Evolutionary conservation across 2,329 filamentous ascomycete species (phyloP).

Genomic region (Dendrostoma leiphaemia): DNA sequence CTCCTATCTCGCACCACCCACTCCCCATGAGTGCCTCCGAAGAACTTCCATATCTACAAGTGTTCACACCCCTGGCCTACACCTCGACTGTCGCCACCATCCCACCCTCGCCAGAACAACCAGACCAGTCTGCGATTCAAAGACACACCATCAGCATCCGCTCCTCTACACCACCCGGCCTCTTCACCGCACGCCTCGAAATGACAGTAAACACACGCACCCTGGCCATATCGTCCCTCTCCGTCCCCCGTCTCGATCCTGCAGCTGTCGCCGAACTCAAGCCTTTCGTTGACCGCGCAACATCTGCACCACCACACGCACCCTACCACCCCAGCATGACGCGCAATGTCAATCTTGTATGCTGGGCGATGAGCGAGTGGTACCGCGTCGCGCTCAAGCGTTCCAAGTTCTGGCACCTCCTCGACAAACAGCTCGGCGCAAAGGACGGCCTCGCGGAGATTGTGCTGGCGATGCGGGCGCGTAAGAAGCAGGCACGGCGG

Average conservation of each 20-base stretch:
- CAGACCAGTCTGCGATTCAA: constrained; percentile 40
- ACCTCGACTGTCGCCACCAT: constrained; percentile 51
- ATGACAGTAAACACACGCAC: constrained; percentile 57
- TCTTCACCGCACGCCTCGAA: constrained; percentile 58
- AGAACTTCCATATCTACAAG: constrained; percentile 65
- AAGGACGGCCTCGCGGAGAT: constrained; percentile 30
- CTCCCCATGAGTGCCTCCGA: constrained; percentile 60
- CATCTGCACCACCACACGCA: constrained; percentile 24
- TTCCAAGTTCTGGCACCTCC: constrained; percentile 60
- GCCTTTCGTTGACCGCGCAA: constrained; percentile 46
- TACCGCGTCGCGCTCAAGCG: constrained; percentile 58
- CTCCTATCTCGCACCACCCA: constrained; percentile 63
- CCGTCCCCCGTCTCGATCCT: constrained; percentile 54
- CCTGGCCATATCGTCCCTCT: constrained; percentile 49
- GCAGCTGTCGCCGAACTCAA: constrained; percentile 58
- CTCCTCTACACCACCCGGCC: constrained; percentile 43
- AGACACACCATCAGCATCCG: constrained; percentile 55
- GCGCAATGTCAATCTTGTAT: constrained; percentile 57
- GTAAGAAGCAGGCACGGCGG: constrained; percentile 22
- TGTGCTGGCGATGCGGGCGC: constrained; percentile 29
- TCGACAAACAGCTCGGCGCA: constrained; percentile 47
- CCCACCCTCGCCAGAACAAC: constrained; percentile 28
- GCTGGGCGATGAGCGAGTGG: constrained; percentile 70
- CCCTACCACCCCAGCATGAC: constrained; percentile 39
- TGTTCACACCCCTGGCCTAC: constrained; percentile 68